A percentile compares a stretch with the other conserved stretches of the same genome.
phyloP scores from a whole-genome alignment of 768 basidiomycete species.

The Cystofilobasidium bisporidii region DNA sequence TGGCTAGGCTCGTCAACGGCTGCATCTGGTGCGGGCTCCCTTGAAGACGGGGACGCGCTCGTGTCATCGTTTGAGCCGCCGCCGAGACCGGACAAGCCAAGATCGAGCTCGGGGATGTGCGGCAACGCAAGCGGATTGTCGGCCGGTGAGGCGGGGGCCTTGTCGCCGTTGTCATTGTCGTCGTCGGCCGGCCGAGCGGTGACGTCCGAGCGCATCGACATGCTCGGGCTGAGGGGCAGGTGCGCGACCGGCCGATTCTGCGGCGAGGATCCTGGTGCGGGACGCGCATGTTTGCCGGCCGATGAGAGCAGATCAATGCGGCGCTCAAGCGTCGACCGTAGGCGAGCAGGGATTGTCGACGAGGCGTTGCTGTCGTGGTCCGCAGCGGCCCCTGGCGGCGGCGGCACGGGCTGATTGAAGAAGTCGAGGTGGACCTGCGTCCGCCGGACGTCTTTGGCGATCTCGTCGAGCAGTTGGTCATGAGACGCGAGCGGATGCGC shows the following conservation, averaged over 20 bases:
- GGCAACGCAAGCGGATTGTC: constrained; percentile 11
- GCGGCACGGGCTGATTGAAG: constrained; percentile 26
- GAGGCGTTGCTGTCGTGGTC: not conserved
- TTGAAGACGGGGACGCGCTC: not conserved
- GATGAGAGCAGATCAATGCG: not conserved
- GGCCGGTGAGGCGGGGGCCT: not conserved
- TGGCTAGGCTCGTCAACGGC: not conserved
- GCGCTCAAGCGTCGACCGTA: constrained; percentile 4
- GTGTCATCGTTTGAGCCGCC: not conserved
- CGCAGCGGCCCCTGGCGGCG: not conserved
- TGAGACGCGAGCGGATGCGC: constrained; percentile 16
- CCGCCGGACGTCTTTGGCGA: constrained; percentile 31
- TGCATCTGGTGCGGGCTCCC: not conserved
- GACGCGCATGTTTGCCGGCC: not conserved
- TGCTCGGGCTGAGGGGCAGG: not conserved
- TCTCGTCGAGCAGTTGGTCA: constrained; percentile 31
- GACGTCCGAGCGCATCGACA: not conserved
- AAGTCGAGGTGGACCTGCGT: constrained; percentile 31
- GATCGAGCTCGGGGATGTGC: constrained; percentile 23
- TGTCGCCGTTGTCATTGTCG: not conserved
- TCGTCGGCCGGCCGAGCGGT: not conserved
- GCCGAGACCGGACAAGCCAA: not conserved
- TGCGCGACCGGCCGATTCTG: not conserved
- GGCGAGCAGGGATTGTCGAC: not conserved
- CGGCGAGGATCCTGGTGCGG: not conserved